Conservation (phyloP, 148 eudicot species). For the Linanthus parryae region DNA sequence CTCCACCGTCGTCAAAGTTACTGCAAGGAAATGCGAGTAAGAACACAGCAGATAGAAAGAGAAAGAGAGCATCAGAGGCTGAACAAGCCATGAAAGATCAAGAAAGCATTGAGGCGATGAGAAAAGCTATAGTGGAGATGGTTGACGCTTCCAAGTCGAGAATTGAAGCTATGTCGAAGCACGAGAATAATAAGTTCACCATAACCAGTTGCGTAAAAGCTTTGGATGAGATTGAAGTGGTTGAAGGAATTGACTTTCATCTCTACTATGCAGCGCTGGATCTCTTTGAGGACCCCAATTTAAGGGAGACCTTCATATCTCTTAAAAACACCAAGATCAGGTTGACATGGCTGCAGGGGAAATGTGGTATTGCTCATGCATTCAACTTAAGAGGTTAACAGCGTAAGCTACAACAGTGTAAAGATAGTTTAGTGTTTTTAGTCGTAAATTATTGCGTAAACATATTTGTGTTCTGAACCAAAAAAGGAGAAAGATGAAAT, state of each 20-base stretch:
- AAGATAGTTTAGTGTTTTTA: too few species aligned
- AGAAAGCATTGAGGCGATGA: slow-evolving; percentile 41
- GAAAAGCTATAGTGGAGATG: slow-evolving; percentile 57
- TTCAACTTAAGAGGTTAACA: too few species aligned
- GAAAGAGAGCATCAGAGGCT: slow-evolving; percentile 49
- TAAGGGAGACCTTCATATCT: slow-evolving; percentile 55
- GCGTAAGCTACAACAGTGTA: too few species aligned
- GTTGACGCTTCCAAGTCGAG: slow-evolving; percentile 39
- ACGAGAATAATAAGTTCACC: slow-evolving; percentile 28
- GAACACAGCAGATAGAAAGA: slow-evolving; percentile 31
- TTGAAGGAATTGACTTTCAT: slow-evolving; percentile 32
- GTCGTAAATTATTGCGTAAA: too few species aligned
- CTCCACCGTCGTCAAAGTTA: slow-evolving; percentile 27
- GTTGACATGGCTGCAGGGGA: slow-evolving; percentile 54
- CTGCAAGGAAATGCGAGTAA: slow-evolving; percentile 21
- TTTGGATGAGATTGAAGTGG: slow-evolving; percentile 50
- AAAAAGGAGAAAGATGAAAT: too few species aligned
- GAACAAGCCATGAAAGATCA: slow-evolving; percentile 25
- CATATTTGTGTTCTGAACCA: too few species aligned
- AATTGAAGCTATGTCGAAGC: slow-evolving; percentile 6
- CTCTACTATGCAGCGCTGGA: slow-evolving; percentile 61
- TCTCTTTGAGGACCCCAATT: slow-evolving; percentile 48
- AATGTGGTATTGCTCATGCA: too few species aligned
- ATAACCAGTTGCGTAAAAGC: slow-evolving; percentile 51
- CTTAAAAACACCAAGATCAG: slow-evolving; percentile 33